Percentiles rank a stretch among this genome's conserved stretches.
Conservation (phyloP, 345 rosid genomes). For the Populus pruinosa region DNA sequence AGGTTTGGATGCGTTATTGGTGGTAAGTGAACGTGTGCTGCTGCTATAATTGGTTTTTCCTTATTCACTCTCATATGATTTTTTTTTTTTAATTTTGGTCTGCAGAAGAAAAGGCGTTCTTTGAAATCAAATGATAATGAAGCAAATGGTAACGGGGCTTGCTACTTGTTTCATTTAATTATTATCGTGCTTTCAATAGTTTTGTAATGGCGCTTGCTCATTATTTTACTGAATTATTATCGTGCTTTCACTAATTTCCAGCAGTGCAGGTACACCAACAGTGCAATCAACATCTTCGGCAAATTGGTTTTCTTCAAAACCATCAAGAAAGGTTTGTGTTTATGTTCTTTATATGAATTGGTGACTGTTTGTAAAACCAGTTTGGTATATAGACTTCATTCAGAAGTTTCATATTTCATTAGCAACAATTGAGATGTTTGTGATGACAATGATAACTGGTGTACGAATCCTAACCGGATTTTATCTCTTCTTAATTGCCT, state of each 20-base stretch:
- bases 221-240: not conserved
- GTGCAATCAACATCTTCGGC: conserved; percentile 48
- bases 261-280: conserved; percentile 50
- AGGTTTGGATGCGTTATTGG: conserved; percentile 54
- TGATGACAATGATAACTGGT: not conserved
- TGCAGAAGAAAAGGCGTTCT: conserved; percentile 56
- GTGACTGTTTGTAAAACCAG: not conserved
- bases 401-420: not conserved
- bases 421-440: not conserved
- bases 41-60: not conserved
- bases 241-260: not conserved
- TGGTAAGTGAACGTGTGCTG: conserved; percentile 34
- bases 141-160: conserved; percentile 46
- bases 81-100: conserved; percentile 2
- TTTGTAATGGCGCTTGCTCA: not conserved
- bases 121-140: conserved; percentile 46
- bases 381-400: not conserved
- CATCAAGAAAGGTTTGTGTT: conserved; percentile 66
- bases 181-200: conserved; percentile 4
- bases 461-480: not conserved
- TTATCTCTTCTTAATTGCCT: not conserved
- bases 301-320: conserved; percentile 80
- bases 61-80: not conserved
- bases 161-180: not conserved
- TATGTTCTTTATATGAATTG: not conserved